Evolutionary conservation across 192 early-diverging fungal species (phyloP).

Genomic region (Coemansia guatemalensis): DNA sequence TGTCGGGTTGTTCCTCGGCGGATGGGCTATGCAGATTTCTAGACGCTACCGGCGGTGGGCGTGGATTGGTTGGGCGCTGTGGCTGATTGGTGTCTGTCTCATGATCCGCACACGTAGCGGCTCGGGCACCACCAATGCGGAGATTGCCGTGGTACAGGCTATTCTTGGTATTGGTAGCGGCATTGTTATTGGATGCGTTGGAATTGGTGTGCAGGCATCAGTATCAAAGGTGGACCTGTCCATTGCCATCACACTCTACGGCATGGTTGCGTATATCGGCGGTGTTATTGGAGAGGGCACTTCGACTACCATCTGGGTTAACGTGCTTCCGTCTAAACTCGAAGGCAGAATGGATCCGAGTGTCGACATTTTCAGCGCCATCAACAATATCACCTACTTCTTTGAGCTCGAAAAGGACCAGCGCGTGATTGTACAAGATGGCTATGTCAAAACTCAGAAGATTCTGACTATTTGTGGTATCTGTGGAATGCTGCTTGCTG

Average conservation of each 20-base stretch:
- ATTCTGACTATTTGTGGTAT: conserved; percentile 50
- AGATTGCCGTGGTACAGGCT: conserved; percentile 44
- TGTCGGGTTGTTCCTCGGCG: conserved; percentile 40
- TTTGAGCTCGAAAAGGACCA: conserved; percentile 47
- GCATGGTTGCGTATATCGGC: conserved; percentile 49
- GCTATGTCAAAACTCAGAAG: conserved; percentile 39
- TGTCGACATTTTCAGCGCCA: conserved; percentile 34
- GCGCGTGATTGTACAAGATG: conserved; percentile 42
- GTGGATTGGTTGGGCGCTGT: conserved; percentile 47
- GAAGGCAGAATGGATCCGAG: conserved; percentile 16
- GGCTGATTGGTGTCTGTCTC: conserved; percentile 37
- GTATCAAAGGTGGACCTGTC: conserved; percentile 34
- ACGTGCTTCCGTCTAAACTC: conserved; percentile 39
- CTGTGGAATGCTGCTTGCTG: conserved; percentile 40
- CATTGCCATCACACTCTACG: conserved; percentile 48
- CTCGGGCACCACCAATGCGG: conserved; percentile 27
- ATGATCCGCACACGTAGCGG: conserved; percentile 47
- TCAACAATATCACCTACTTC: conserved; percentile 52
- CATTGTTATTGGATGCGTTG: conserved; percentile 43
- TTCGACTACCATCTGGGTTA: conserved; percentile 47
- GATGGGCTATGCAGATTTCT: conserved; percentile 51
- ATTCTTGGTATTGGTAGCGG: conserved; percentile 42
- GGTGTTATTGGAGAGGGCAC: conserved; percentile 47
- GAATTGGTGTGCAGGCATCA: conserved; percentile 46
- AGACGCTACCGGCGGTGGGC: conserved; percentile 45